Evolutionary conservation across 2,329 filamentous ascomycete genomes (phyloP), one percentile per base, ranked within the genome.

Genomic region (Phaeomoniella chlamydospora): DNA sequence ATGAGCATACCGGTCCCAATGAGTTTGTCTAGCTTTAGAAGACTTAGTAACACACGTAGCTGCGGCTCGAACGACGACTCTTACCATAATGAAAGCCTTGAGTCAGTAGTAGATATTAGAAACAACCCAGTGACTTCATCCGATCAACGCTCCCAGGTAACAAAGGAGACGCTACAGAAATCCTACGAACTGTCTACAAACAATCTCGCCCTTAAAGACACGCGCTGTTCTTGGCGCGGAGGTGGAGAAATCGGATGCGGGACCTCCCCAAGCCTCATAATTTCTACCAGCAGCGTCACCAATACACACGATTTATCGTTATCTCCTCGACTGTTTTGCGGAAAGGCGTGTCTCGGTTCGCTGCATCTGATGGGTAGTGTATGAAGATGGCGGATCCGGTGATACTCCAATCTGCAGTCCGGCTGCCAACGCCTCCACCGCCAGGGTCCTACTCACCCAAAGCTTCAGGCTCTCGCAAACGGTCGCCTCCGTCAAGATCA

Each of bases 21-120:
- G 47, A 81, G 72, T 75, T 84, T 87, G 73, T 93, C 90, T 65
- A 94, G 81, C 90, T 98, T 58, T 34, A 18, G 9, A 34, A n/a
- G n/a, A n/a, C n/a, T n/a, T n/a, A n/a, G n/a, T n/a, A n/a, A n/a
- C n/a, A n/a, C n/a, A n/a, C n/a, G n/a, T n/a, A n/a, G n/a, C n/a
- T n/a, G n/a, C n/a, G n/a, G n/a, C n/a, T n/a, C n/a, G n/a, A 14
- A 14, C n/a, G 9, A 4, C 16, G 17, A 18, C 14, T n/a, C 32
- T 12, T 18, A 34, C 32, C 32, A 34, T 34, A 10, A 18, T 34
- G 16, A 34, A 15, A 17, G 30, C 5, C 13, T 29, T 29, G 10
- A 10, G 10, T 13, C 10, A 29, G 10, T 10, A 29, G 13, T 29
- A 10, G 10, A 10, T 13, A 29, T 10, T 29, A 29, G 30, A 32